Base-by-base conservation (phyloP, 2,329 filamentous ascomycete species). In the Ramularia endophylla region DNA sequence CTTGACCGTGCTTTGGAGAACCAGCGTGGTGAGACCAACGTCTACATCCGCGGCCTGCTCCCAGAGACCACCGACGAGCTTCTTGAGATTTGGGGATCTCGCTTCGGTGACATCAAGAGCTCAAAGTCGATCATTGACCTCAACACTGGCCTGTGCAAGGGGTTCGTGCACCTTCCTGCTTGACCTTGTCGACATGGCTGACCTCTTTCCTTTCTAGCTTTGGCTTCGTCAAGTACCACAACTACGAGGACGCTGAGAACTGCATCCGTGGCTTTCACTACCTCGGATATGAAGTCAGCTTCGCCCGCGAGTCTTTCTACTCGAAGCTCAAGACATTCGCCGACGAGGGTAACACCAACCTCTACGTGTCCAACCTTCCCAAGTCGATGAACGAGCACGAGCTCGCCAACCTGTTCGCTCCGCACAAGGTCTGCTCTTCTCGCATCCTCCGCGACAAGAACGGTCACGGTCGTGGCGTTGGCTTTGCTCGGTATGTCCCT, bases 121-220 rank as follows among this genome's bases (percentile, higher is more conserved):
- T 95, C 88, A 59, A 98, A 98, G 74, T 92, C 94, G 11, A 98
- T 98, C 68, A 94, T 98, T 59, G 94, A 98, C 68, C 83, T 89
- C 38, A 82, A 85, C 53, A 94, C 87, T 36, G 87, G 88, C 46
- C 83, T 88, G 50, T 98, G 92, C 78, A 98, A 98, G 70, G 92
- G 92, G 92, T 94, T 69, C 58, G 75, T 68, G 7, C 38, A 12
- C 15, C 20, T 15, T 13, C 30, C 44, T 15, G 13, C 20, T 20
- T 35, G 43, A 5, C 19, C 44, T 12, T 36, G 52, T 43, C 36
- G 34, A 15, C 32, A 13, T 36, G 47, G 44, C 60, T 70, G 44
- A 71, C 50, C 8, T 27, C 17, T 11, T 11, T 25, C 11, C 22
- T 11, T 42, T 13, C 15, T 56, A 97, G 92, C 11, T 98, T 97